Evolutionary conservation across 148 eudicot genomes (phyloP).

Genomic region (Fallopia convolvulus): DNA sequence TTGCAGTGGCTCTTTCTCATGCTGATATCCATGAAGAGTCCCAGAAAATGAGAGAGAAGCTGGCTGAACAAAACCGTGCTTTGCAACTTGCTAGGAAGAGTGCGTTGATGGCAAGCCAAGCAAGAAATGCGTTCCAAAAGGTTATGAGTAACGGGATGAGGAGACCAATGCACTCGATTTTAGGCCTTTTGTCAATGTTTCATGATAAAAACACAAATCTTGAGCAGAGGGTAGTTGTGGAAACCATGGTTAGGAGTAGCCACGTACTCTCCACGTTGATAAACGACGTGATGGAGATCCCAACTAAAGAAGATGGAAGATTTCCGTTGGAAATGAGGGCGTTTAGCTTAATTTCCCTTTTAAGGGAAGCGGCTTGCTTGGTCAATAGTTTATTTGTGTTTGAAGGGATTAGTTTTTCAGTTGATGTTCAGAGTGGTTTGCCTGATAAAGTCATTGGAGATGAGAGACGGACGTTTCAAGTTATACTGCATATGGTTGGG

Average conservation of each 20-base stretch:
- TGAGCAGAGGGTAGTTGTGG: slow-evolving; percentile 49
- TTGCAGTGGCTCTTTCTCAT: slow-evolving; percentile 88
- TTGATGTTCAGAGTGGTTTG: slow-evolving; percentile 52
- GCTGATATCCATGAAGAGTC: slow-evolving; percentile 88
- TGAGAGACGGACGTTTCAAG: slow-evolving; percentile 74
- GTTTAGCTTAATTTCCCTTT: slow-evolving; percentile 49
- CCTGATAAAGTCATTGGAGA: slow-evolving; percentile 73
- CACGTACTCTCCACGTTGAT: slow-evolving; percentile 71
- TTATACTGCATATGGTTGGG: slow-evolving; percentile 83
- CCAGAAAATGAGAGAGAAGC: slow-evolving; percentile 54
- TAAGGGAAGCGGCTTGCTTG: slow-evolving; percentile 70
- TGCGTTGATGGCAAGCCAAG: slow-evolving; percentile 80
- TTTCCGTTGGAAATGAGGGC: slow-evolving; percentile 56
- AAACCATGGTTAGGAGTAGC: slow-evolving; percentile 66
- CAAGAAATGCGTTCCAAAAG: slow-evolving; percentile 63
- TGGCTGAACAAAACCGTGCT: slow-evolving; percentile 56
- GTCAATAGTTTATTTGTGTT: slow-evolving; percentile 59
- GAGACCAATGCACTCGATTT: slow-evolving; percentile 81
- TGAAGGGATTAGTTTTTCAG: slow-evolving; percentile 38
- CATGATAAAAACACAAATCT: slow-evolving; percentile 43
- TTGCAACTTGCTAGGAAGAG: slow-evolving; percentile 69
- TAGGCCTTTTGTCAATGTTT: slow-evolving; percentile 68
- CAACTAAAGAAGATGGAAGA: slow-evolving; percentile 44
- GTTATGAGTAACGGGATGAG: slow-evolving; percentile 91
- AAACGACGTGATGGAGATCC: slow-evolving; percentile 67